Conservation (phyloP, 441 rosid genomes). For the Syzygium malaccense region DNA sequence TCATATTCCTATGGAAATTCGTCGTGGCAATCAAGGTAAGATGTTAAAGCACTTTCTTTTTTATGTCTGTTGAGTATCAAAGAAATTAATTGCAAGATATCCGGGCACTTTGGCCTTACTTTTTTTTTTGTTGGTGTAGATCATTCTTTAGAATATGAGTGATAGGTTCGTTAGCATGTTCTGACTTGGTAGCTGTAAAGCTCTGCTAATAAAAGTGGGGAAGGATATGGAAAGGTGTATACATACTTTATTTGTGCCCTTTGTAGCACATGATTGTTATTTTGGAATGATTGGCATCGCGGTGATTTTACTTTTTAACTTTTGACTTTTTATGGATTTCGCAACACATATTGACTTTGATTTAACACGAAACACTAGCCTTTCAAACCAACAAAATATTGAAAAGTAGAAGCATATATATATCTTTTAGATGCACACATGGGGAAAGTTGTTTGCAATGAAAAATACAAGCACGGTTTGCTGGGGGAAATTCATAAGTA, state of each 20-base stretch:
- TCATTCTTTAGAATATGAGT: not conserved
- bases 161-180: not conserved
- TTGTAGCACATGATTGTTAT: not conserved
- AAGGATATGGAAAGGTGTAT: not conserved
- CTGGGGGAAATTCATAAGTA: not conserved
- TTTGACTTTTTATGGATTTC: not conserved
- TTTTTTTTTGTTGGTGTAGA: not conserved
- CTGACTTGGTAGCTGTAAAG: not conserved
- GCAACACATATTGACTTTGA: not conserved
- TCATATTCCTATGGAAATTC: conserved; percentile 27
- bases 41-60: not conserved
- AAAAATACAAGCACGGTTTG: not conserved
- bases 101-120: not conserved
- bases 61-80: not conserved
- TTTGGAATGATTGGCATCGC: not conserved
- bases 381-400: not conserved
- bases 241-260: not conserved
- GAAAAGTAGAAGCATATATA: not conserved
- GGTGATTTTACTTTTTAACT: not conserved
- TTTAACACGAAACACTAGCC: not conserved
- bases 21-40: conserved; percentile 46
- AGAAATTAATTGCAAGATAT: not conserved
- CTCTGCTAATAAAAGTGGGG: not conserved
- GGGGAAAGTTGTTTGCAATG: not conserved
- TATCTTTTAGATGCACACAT: not conserved